Conservation (phyloP, 371 early-diverging fungal species). For the Rhizomucor pusillus region DNA sequence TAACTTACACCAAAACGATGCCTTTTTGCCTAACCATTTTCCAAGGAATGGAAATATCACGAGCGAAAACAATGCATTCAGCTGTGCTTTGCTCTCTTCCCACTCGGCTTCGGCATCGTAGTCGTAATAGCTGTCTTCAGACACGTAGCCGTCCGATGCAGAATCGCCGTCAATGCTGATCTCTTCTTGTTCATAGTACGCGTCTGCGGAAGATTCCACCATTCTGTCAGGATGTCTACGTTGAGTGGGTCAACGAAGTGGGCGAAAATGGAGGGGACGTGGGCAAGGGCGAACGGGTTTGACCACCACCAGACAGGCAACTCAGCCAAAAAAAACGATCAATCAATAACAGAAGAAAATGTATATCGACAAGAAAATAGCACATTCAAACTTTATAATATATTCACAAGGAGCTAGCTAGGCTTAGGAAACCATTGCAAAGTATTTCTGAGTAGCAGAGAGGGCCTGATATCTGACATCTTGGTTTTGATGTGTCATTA, state of each 20-base stretch:
- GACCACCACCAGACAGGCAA: too few relatives aligned
- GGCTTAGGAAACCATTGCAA: slow-evolving; percentile 12
- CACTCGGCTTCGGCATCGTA: slow-evolving; percentile 60
- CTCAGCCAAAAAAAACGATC: too few relatives aligned
- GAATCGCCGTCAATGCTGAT: slow-evolving; percentile 28
- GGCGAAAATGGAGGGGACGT: too few relatives aligned
- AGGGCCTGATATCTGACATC: slow-evolving; percentile 90
- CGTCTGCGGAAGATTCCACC: too few relatives aligned
- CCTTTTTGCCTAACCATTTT: slow-evolving; percentile 58
- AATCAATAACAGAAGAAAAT: too few relatives aligned
- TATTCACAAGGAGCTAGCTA: too few relatives aligned
- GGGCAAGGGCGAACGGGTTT: too few relatives aligned
- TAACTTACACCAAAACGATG: slow-evolving; percentile 55
- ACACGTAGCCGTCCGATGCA: slow-evolving; percentile 19
- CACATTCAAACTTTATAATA: too few relatives aligned
- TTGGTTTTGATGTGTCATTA: slow-evolving; percentile 81
- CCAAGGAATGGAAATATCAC: slow-evolving; percentile 61
- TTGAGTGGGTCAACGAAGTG: too few relatives aligned
- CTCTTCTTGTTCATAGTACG: too few relatives aligned
- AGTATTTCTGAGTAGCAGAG: slow-evolving; percentile 77
- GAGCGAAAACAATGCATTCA: slow-evolving; percentile 51
- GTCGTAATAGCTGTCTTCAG: slow-evolving; percentile 21
- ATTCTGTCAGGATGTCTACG: too few relatives aligned
- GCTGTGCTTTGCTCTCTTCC: slow-evolving; percentile 63
- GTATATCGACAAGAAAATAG: too few relatives aligned